Percentiles rank a stretch among this genome's conserved stretches.
These are phyloP conservation scores for Ustilago esculenta DNA, from an alignment of 1,284 basidiomycete species.

Conservation along the genomic window DNA sequence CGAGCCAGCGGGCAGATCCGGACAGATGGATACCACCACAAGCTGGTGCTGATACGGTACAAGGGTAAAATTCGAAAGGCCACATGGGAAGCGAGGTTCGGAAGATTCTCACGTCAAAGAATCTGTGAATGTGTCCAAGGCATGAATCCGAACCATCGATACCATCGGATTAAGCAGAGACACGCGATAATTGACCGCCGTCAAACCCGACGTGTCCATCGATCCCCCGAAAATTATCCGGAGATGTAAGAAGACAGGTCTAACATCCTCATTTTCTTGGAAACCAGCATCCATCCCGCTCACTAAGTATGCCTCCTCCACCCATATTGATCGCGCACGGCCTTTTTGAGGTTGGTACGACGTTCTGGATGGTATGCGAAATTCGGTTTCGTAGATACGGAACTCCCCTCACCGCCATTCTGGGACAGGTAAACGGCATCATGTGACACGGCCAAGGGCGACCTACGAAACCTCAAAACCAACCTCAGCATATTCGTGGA, in stretches of 20 bases:
- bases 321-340: too few species aligned
- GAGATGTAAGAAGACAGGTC: not conserved
- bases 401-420: too few species aligned
- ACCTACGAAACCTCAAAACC: too few species aligned
- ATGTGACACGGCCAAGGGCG: too few species aligned
- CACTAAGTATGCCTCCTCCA: too few species aligned
- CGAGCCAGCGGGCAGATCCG: slow-evolving; percentile 6
- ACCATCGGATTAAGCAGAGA: slow-evolving; percentile 1
- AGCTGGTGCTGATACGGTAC: not conserved
- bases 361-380: too few species aligned
- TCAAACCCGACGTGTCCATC: slow-evolving; percentile 18
- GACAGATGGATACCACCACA: not conserved
- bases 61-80: not conserved
- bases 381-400: too few species aligned
- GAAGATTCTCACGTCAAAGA: slow-evolving; percentile 4
- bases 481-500: too few species aligned
- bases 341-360: too few species aligned
- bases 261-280: too few species aligned
- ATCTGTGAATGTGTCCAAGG: not conserved
- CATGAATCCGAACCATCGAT: slow-evolving; percentile 5
- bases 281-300: too few species aligned
- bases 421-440: too few species aligned
- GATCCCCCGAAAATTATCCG: not conserved
- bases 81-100: slow-evolving; percentile 4
- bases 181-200: slow-evolving; percentile 8